phyloP scores from a whole-genome alignment of 352 stramenopile genomes.

The Halophytophthora batemanensis region DNA sequence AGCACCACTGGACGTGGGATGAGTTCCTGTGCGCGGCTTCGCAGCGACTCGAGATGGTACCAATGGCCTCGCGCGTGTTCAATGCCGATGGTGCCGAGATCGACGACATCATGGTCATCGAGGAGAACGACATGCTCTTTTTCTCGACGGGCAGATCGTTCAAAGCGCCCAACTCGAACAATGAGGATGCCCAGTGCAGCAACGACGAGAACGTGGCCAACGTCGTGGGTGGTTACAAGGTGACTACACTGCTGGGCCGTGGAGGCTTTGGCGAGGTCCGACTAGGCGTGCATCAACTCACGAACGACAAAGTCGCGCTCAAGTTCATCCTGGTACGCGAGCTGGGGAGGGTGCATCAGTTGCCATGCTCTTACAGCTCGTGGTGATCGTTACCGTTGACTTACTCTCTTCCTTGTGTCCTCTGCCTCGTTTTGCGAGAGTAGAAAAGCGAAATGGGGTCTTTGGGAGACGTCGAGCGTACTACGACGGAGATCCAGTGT shows the following conservation, averaged over 20 bases:
- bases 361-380: no score
- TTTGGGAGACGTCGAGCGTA: constrained; percentile 83
- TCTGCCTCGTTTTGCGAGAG: no score
- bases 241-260: constrained; percentile 69
- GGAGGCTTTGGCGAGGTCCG: constrained; percentile 80
- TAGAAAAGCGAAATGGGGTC: constrained; percentile 88
- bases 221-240: constrained; percentile 80
- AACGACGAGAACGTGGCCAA: constrained; percentile 55
- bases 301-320: constrained; percentile 82
- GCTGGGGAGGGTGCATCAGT: no score
- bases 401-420: constrained; percentile 8
- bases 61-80: constrained; percentile 79
- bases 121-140: constrained; percentile 90
- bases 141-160: constrained; percentile 81
- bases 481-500: constrained; percentile 86
- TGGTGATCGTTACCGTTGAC: not conserved
- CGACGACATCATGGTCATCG: constrained; percentile 89
- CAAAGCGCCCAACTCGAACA: constrained; percentile 55
- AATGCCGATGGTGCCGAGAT: constrained; percentile 85
- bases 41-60: constrained; percentile 79
- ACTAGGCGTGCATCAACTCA: constrained; percentile 79
- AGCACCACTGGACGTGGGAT: constrained; percentile 84
- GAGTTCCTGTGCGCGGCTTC: constrained; percentile 83
- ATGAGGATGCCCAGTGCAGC: constrained; percentile 37
- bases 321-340: constrained; percentile 78